These are phyloP conservation scores for Chenopodium album DNA, from an alignment of 148 eudicot species.

Conservation along the genomic window DNA sequence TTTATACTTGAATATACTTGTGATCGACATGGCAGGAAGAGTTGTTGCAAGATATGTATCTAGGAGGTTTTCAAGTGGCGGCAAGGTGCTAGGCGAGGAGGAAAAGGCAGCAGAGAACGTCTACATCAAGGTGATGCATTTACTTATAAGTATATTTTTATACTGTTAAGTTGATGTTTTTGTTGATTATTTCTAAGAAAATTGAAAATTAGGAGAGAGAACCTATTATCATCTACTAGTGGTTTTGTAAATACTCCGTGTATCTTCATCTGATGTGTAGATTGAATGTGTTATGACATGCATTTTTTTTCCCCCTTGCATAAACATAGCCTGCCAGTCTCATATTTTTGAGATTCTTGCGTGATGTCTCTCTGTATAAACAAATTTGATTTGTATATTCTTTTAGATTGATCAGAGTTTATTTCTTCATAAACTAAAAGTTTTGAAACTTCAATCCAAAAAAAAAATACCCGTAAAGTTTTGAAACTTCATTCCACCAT, in stretches of 20 bases:
- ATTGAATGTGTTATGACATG: background rate
- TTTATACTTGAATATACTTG: background rate
- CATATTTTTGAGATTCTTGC: background rate
- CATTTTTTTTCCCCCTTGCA: background rate
- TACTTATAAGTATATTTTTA: background rate
- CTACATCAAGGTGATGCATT: conserved; percentile 70
- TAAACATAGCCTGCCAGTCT: background rate
- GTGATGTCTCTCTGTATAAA: background rate
- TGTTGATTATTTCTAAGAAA: background rate
- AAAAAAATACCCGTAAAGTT: too few relatives aligned
- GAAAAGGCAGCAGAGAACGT: conserved; percentile 98
- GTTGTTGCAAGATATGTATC: conserved; percentile 61
- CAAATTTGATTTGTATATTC: background rate
- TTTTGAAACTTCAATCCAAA: background rate
- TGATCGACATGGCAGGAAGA: conserved; percentile 63
- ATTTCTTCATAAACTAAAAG: background rate
- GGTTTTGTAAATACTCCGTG: background rate
- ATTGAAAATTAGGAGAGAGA: background rate
- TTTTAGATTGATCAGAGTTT: background rate
- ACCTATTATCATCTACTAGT: background rate
- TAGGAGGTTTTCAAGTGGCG: conserved; percentile 75
- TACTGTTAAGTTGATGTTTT: background rate
- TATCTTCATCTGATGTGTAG: background rate
- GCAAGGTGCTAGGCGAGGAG: conserved; percentile 83
- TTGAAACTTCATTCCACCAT: background rate